Evolutionary conservation across 768 basidiomycete species (phyloP).

Genomic region (Cyclocybe aegerita): DNA sequence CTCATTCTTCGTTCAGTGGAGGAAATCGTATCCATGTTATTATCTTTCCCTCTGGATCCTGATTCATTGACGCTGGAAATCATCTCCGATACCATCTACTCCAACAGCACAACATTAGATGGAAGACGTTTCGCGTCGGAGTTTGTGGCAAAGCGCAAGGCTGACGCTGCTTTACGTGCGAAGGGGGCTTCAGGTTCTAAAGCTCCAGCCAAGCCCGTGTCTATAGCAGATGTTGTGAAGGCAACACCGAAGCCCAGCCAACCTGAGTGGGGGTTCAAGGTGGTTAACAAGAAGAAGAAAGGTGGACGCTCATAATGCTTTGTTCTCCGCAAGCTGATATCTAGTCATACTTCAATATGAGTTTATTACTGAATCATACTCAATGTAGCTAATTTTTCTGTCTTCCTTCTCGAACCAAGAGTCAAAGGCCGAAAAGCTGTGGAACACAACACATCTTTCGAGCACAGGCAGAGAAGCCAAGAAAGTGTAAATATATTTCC

Average conservation of each 20-base stretch:
- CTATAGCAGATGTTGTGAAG: conserved; percentile 90
- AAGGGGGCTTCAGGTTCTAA: conserved; percentile 37
- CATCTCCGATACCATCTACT: conserved; percentile 94
- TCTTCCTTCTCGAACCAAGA: too few species aligned
- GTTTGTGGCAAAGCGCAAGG: conserved; percentile 84
- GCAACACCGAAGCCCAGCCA: conserved; percentile 75
- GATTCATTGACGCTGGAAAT: conserved; percentile 82
- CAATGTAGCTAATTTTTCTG: too few species aligned
- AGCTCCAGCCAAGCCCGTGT: conserved; percentile 54
- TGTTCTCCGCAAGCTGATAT: too few species aligned
- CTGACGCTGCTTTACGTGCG: conserved; percentile 62
- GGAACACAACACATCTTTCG: too few species aligned
- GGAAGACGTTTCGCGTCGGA: conserved; percentile 94
- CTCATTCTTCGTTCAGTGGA: conserved; percentile 61
- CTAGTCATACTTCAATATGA: too few species aligned
- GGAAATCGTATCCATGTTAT: conserved; percentile 93
- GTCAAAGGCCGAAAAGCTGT: too few species aligned
- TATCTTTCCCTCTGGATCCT: conserved; percentile 91
- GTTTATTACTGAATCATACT: too few species aligned
- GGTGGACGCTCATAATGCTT: conserved; percentile 15
- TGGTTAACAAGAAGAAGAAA: conserved; percentile 91
- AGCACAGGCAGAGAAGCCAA: too few species aligned
- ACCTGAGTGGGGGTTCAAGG: conserved; percentile 87
- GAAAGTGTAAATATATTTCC: neutral
- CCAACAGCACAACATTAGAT: conserved; percentile 91